Base-by-base conservation (phyloP, 23 red algal species). In the Gracilariopsis chorda region DNA sequence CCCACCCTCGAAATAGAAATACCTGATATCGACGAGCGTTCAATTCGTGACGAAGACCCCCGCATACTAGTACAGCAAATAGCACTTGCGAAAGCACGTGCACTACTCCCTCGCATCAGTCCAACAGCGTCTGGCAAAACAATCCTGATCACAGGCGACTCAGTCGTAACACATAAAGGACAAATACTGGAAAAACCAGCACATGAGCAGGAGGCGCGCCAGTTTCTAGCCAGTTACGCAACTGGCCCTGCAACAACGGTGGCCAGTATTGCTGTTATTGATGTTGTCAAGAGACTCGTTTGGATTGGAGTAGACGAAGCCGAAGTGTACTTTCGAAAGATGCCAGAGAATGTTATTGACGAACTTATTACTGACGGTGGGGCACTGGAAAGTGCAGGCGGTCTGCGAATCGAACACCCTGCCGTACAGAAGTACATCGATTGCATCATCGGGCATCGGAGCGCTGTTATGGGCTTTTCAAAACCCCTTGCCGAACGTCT, bases 261-360 rank as follows among this genome's bases (percentile, higher is more conserved):
- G 2, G 77, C 87, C 24, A 89, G 89, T 3, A 45, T 97, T 41
- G 74, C 92, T 20, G 83, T 97, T 2, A 78, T 86, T 30, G 88
- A 97, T 88, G 75, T 93, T 57, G 64, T 11, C 1, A 90, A 59
- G 13, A 71, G 57, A 16, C 53, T 72, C 9, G 44, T 63, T 57
- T 91, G 83, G 80, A 70, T 39, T 17, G 95, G 81, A 8, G 62
- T 97, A 51, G 95, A 92, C 55, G 80, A 88, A 29, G 88, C 95
- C 21, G 95, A 97, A 69, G 89, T 97, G 23, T 93, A 97, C 80
- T 97, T 97, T 82, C 89, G 57, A n/a, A 43, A 69, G 24, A 97
- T 97, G 74, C 95, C 95, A 10, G 80, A 92, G 12, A 51, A 82
- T 40, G 88, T 93, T 25, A 93, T 97, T 48, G 67, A 92, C 29